Base-by-base conservation (phyloP, 2,329 filamentous ascomycete genomes). In the Pseudovirgaria hyperparasitica region DNA sequence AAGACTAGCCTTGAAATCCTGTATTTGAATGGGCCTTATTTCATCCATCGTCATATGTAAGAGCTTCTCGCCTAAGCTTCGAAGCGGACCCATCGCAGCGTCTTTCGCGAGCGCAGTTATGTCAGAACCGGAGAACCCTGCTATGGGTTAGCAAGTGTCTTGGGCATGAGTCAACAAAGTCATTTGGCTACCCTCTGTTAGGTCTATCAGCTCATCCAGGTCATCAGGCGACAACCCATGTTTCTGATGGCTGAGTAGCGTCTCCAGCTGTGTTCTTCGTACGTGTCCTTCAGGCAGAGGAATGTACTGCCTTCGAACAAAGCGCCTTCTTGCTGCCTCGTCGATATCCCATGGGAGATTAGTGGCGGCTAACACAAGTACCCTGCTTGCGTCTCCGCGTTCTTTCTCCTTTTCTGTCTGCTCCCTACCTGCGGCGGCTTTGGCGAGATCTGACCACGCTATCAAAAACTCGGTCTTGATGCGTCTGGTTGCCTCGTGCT, bases 381-480 rank as follows among this genome's bases (percentile, higher is more conserved):
- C 90, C 27, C 87, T 69, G 36, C 76, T 90, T 4, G 86, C 73
- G 53, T 96, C 87, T 1, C 84, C 84, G 29, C 66, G 65, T 33
- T 77, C 72, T 39, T 70, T 80, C 19, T 80, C 72, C 32, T 67
- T 75, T 9, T 72, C 67, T 9, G 53, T 67, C 25, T 70, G 62
- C 46, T 92, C 84, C 19, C 82, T 70, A 1, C 87, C 87, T 4
- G 86, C 87, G 5, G 90, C 90, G 3, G 90, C 90, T 37, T 84
- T 76, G 45, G 92, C 85, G 3, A 98, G 59, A 48, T 94, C 85
- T 32, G 82, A 90, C 90, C 90, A 98, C 46, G 94, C 86, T 16
- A 98, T 94, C 16, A 98, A 60, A 42, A 98, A 98, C 48, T 98
- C 90, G 0, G 90, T 98, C 58, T 98, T 98, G 47, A 94, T 92